phyloP scores from a whole-genome alignment of 2,329 filamentous ascomycete species.

The Calonectria multiphialidica region DNA sequence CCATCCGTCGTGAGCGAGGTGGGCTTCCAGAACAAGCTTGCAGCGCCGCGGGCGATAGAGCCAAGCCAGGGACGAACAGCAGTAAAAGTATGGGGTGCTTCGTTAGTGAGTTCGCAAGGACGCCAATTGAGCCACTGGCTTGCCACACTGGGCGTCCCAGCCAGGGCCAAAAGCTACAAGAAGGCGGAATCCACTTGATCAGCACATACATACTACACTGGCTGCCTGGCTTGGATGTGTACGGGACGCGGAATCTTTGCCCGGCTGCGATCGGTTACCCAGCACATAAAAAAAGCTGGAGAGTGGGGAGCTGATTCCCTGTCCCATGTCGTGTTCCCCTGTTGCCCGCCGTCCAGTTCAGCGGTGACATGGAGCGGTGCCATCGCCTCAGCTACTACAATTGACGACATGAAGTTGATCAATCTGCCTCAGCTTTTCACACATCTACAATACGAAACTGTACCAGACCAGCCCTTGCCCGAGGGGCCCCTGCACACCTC shows the following conservation, averaged over 20 bases:
- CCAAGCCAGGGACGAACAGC: conserved; percentile 32
- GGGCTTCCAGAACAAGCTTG: conserved; percentile 31
- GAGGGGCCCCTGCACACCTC: background rate
- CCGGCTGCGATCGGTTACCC: conserved; percentile 10
- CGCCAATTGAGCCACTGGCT: conserved; percentile 20
- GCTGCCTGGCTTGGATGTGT: background rate
- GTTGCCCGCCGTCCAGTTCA: background rate
- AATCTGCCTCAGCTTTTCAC: background rate
- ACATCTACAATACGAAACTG: conserved; percentile 1
- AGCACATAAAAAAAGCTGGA: conserved; percentile 7
- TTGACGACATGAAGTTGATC: background rate
- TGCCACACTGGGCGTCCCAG: background rate
- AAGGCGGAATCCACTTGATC: conserved; percentile 5
- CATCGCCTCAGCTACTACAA: background rate
- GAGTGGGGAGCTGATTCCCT: conserved; percentile 8
- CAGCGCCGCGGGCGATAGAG: conserved; percentile 18
- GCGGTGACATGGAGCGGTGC: background rate
- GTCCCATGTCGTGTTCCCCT: conserved; percentile 6
- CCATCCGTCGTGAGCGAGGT: conserved; percentile 20
- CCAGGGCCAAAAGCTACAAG: background rate
- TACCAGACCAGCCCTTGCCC: background rate
- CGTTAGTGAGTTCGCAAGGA: conserved; percentile 26
- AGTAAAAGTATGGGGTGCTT: conserved; percentile 37
- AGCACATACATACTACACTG: background rate
- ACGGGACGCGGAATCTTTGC: conserved; percentile 11